Conservation (phyloP, 2,329 filamentous ascomycete genomes). For the Fusarium guadeloupense region DNA sequence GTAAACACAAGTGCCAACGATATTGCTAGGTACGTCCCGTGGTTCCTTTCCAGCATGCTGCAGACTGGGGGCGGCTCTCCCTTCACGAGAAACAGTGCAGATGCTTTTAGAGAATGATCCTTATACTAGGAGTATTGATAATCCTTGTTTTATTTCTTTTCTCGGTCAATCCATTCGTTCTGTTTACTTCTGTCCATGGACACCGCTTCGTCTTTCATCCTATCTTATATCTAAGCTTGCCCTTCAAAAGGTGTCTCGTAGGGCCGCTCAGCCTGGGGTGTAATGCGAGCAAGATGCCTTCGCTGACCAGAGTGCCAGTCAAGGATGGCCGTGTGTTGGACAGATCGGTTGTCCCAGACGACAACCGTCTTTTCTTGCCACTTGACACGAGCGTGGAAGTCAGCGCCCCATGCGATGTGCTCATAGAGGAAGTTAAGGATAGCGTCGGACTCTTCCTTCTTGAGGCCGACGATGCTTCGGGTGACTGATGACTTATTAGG, state of each 20-base stretch:
- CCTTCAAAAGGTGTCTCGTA: conserved; percentile 69
- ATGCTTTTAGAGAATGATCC: no score
- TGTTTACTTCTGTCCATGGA: no score
- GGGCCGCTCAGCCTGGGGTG: conserved; percentile 81
- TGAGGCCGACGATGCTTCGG: conserved; percentile 80
- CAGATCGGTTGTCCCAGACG: conserved; percentile 87
- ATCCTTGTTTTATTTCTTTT: no score
- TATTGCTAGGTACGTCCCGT: no score
- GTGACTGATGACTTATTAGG: conserved; percentile 66
- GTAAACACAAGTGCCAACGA: no score
- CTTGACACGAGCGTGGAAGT: conserved; percentile 76
- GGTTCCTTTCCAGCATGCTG: no score
- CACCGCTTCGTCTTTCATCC: no score
- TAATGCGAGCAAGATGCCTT: conserved; percentile 82
- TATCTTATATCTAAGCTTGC: not conserved
- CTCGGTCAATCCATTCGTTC: no score
- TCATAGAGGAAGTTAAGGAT: conserved; percentile 76
- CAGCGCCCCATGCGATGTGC: conserved; percentile 64
- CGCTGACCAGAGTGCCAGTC: conserved; percentile 85
- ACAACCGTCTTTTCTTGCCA: conserved; percentile 85
- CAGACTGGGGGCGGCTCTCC: no score
- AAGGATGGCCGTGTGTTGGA: conserved; percentile 79
- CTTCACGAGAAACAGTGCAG: no score
- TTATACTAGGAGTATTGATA: no score
- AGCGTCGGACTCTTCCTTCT: conserved; percentile 85